Conservation (phyloP, 208 protist species). For the Trypanosoma boissoni region DNA sequence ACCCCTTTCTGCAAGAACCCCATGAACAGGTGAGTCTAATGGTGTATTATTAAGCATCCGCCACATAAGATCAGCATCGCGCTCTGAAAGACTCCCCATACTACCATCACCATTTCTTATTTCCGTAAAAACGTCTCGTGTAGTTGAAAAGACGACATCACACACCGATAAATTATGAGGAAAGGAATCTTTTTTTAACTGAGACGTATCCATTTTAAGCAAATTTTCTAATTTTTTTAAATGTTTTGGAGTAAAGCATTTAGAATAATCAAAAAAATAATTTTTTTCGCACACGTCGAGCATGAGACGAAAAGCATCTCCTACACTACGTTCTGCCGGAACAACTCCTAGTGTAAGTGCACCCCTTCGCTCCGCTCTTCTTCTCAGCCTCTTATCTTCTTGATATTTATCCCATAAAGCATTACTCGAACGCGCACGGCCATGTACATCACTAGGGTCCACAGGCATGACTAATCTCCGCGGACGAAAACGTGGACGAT, state of each 20-base stretch:
- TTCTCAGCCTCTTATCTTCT: conserved; percentile 33
- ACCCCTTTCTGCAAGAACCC: conserved; percentile 63
- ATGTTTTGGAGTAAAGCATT: conserved; percentile 23
- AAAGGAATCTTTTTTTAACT: neutral
- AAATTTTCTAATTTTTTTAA: conserved; percentile 14
- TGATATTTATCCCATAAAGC: conserved; percentile 46
- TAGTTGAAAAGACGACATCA: conserved; percentile 17
- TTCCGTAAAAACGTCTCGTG: conserved; percentile 9
- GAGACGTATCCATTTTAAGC: neutral
- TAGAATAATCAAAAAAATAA: conserved; percentile 28
- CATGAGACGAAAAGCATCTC: conserved; percentile 73
- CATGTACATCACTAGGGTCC: conserved; percentile 65
- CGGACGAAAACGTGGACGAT: conserved; percentile 81
- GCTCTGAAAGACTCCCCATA: conserved; percentile 20
- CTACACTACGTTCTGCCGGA: conserved; percentile 77
- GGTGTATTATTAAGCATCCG: conserved; percentile 67
- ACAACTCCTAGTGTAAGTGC: conserved; percentile 60
- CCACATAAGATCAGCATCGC: conserved; percentile 73
- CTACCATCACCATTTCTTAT: neutral
- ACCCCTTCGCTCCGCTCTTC: conserved; percentile 42
- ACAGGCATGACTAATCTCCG: conserved; percentile 88
- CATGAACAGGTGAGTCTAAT: conserved; percentile 81
- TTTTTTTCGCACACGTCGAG: conserved; percentile 54
- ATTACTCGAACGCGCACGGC: conserved; percentile 42
- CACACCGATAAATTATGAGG: conserved; percentile 26